These are phyloP conservation scores for Starmerella etchellsii DNA, from an alignment of 805 yeast species.

Conservation along the genomic window DNA sequence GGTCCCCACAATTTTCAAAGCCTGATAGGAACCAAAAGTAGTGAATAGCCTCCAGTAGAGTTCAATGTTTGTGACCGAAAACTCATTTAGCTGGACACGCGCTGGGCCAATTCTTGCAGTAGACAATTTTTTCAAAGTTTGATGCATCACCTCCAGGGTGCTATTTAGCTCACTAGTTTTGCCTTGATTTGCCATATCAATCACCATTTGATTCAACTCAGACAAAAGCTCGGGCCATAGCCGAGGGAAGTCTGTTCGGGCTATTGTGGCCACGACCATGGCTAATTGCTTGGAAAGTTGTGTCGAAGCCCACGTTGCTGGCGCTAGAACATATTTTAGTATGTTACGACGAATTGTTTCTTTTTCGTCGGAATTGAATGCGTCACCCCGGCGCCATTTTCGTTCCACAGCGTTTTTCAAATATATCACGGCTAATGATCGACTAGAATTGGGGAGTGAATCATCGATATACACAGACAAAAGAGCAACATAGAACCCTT, in stretches of 20 bases:
- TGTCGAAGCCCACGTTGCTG: conserved; percentile 29
- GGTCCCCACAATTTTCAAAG: conserved; percentile 63
- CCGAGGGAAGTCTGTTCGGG: conserved; percentile 70
- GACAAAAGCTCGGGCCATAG: conserved; percentile 80
- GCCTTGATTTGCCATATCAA: conserved; percentile 1
- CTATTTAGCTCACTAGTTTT: conserved; percentile 42
- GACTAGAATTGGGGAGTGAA: conserved; percentile 27
- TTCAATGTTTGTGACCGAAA: conserved; percentile 22
- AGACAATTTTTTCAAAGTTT: conserved; percentile 60
- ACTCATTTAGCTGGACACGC: conserved; percentile 19
- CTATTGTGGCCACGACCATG: conserved; percentile 63
- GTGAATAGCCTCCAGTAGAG: conserved; percentile 9
- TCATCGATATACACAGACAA: conserved; percentile 20
- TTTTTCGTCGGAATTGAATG: conserved; percentile 56
- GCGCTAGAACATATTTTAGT: conserved; percentile 28
- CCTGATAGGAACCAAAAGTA: conserved; percentile 34
- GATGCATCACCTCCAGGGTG: conserved; percentile 54
- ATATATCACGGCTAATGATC: conserved; percentile 82
- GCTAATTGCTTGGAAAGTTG: conserved; percentile 76
- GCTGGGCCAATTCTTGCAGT: conserved; percentile 75
- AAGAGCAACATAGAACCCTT: conserved; percentile 15
- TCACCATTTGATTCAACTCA: conserved; percentile 27
- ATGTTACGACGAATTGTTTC: conserved; percentile 29
- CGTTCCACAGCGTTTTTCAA: conserved; percentile 79
- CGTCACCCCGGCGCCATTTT: conserved; percentile 65